These are phyloP conservation scores for Casaregolazyma suthepensis DNA, from an alignment of 1,139 yeast species.

Conservation along the genomic window DNA sequence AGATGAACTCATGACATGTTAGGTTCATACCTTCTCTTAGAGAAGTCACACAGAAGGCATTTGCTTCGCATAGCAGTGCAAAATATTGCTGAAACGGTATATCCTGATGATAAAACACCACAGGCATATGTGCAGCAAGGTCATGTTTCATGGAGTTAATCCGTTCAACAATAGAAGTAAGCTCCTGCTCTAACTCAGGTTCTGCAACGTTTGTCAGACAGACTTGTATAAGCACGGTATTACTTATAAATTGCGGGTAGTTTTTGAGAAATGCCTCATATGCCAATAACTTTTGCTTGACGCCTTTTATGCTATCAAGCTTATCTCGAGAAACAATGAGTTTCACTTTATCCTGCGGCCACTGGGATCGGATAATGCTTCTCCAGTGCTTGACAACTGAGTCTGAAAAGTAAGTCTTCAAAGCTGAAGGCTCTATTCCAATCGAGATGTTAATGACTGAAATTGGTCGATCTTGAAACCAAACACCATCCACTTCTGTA, in stretches of 20 bases:
- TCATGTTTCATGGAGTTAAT: constrained; percentile 78
- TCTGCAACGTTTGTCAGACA: constrained; percentile 52
- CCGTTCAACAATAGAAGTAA: constrained; percentile 73
- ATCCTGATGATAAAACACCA: constrained; percentile 80
- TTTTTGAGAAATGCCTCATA: constrained; percentile 69
- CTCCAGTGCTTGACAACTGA: constrained; percentile 67
- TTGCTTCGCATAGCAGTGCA: constrained; percentile 82
- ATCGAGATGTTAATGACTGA: constrained; percentile 69
- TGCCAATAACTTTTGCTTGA: constrained; percentile 80
- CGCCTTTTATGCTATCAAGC: constrained; percentile 80
- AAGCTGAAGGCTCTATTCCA: constrained; percentile 72
- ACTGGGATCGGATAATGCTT: constrained; percentile 63
- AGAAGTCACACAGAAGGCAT: constrained; percentile 78
- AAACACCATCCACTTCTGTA: constrained; percentile 66
- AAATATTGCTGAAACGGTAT: constrained; percentile 83
- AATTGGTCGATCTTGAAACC: constrained; percentile 60
- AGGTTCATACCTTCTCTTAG: constrained; percentile 95
- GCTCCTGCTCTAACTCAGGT: constrained; percentile 58
- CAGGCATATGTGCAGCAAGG: constrained; percentile 66
- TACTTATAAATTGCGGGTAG: constrained; percentile 65
- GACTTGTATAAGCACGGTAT: constrained; percentile 75
- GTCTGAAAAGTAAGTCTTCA: constrained; percentile 42
- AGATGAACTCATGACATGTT: constrained; percentile 90
- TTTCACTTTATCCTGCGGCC: constrained; percentile 51
- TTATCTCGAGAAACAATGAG: constrained; percentile 86